A percentile compares a stretch with the other conserved stretches of the same genome.
These are phyloP conservation scores for Porcisia deanei DNA, from an alignment of 208 protist genomes.

Conservation along the genomic window DNA sequence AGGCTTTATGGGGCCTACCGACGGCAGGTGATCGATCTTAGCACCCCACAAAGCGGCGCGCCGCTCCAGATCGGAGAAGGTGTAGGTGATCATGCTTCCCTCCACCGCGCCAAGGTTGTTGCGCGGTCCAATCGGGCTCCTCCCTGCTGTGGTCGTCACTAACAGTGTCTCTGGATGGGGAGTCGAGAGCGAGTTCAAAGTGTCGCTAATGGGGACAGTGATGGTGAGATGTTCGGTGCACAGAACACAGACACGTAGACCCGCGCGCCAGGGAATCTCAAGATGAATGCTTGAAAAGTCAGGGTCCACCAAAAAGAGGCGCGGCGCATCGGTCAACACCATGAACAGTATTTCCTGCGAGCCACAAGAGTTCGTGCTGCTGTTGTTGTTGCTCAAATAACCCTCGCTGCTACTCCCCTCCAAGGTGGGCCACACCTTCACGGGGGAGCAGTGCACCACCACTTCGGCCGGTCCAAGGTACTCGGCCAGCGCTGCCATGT, in stretches of 20 bases:
- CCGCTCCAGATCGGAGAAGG: constrained; percentile 37
- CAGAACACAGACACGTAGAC: constrained; percentile 40
- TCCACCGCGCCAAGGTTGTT: constrained; percentile 1
- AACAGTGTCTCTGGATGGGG: neutral
- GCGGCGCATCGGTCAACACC: constrained; percentile 65
- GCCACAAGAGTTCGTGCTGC: neutral
- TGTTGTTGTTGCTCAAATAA: neutral
- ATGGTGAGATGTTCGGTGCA: constrained; percentile 36
- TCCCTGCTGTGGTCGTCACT: neutral
- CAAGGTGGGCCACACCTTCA: constrained; percentile 26
- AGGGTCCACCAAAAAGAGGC: constrained; percentile 64
- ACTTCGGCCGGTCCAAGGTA: constrained; percentile 46
- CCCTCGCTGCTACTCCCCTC: neutral
- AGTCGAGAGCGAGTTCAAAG: neutral
- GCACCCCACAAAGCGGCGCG: constrained; percentile 58
- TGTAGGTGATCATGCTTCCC: constrained; percentile 20
- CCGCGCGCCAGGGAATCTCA: constrained; percentile 36
- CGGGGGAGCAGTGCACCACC: constrained; percentile 56
- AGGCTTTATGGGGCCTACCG: neutral
- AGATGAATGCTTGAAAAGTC: constrained; percentile 21
- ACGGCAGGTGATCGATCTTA: constrained; percentile 36
- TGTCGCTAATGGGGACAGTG: neutral
- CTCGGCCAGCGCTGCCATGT: constrained; percentile 38
- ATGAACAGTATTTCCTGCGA: constrained; percentile 34
- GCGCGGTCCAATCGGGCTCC: neutral